phyloP scores from a whole-genome alignment of 1,139 yeast species.

The Geotrichum citri-aurantii region DNA sequence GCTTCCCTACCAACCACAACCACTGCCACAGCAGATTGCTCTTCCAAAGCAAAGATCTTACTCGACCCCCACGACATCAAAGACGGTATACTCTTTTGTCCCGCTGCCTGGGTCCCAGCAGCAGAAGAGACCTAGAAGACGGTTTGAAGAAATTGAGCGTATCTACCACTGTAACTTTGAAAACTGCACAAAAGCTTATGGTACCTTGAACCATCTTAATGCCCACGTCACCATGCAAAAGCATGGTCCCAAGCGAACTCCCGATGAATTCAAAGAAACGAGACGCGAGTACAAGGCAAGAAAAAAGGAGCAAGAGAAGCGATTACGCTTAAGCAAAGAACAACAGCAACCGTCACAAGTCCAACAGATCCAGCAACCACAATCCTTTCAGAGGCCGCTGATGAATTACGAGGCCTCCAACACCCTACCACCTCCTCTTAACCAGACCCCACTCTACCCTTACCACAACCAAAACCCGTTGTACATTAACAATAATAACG shows the following conservation, averaged over 20 bases:
- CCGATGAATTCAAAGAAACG: slow-evolving; percentile 57
- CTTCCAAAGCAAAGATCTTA: not conserved
- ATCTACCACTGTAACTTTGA: slow-evolving; percentile 56
- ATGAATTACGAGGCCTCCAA: slow-evolving; percentile 5
- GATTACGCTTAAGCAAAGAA: slow-evolving; percentile 20
- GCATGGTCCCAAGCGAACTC: slow-evolving; percentile 64
- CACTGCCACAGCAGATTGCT: not conserved
- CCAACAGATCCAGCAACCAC: slow-evolving; percentile 10
- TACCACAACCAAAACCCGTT: slow-evolving; percentile 7
- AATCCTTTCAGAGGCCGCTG: slow-evolving; percentile 11
- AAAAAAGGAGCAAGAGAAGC: slow-evolving; percentile 24
- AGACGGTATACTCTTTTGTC: slow-evolving; percentile 29
- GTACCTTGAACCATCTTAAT: slow-evolving; percentile 69
- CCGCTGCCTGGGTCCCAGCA: slow-evolving; percentile 31
- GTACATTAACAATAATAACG: not conserved
- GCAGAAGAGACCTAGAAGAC: slow-evolving; percentile 54
- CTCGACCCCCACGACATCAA: not conserved
- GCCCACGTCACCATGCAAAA: slow-evolving; percentile 69
- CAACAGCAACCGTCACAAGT: slow-evolving; percentile 22
- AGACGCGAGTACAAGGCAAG: slow-evolving; percentile 35
- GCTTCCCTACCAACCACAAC: not conserved
- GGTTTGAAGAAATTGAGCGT: slow-evolving; percentile 65
- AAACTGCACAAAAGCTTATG: slow-evolving; percentile 65
- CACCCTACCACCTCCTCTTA: slow-evolving; percentile 1
- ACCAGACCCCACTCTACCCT: not conserved